These are phyloP conservation scores for Inga oerstediana DNA, from an alignment of 306 rosid genomes.

Conservation along the genomic window DNA sequence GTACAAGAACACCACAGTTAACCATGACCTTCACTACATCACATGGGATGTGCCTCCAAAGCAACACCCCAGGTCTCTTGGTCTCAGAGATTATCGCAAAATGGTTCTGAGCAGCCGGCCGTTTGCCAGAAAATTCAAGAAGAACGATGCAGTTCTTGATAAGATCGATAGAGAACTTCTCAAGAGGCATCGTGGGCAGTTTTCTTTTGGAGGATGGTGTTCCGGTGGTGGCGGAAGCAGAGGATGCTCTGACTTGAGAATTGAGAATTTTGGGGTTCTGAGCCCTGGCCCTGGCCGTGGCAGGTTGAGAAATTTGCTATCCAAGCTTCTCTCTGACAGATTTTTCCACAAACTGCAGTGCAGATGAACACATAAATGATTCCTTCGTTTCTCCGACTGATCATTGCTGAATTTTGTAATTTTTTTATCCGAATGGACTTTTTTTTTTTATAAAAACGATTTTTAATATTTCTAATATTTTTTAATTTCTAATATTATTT, in stretches of 20 bases:
- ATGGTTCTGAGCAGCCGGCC: constrained; percentile 75
- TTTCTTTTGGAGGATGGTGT: constrained; percentile 80
- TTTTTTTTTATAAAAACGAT: no score
- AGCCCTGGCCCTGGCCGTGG: constrained; percentile 70
- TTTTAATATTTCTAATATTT: no score
- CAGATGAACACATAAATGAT: constrained; percentile 36
- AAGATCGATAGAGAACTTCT: constrained; percentile 74
- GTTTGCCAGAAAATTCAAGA: constrained; percentile 84
- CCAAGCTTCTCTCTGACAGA: constrained; percentile 49
- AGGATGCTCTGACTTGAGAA: constrained; percentile 50
- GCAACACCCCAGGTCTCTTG: constrained; percentile 86
- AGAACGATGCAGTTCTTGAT: constrained; percentile 61
- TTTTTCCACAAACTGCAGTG: constrained; percentile 60
- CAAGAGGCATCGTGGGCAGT: constrained; percentile 49
- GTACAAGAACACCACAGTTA: constrained; percentile 75
- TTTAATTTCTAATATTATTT: no score
- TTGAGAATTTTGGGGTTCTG: constrained; percentile 60
- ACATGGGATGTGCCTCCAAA: constrained; percentile 92
- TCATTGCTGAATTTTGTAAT: neutral
- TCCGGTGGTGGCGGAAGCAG: constrained; percentile 36
- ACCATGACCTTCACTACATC: constrained; percentile 91
- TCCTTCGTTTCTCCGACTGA: neutral
- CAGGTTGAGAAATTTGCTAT: constrained; percentile 58
- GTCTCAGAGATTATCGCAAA: constrained; percentile 58
- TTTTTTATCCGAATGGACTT: neutral